These are phyloP conservation scores for Boechera stricta DNA, from an alignment of 345 rosid genomes.

Conservation along the genomic window DNA sequence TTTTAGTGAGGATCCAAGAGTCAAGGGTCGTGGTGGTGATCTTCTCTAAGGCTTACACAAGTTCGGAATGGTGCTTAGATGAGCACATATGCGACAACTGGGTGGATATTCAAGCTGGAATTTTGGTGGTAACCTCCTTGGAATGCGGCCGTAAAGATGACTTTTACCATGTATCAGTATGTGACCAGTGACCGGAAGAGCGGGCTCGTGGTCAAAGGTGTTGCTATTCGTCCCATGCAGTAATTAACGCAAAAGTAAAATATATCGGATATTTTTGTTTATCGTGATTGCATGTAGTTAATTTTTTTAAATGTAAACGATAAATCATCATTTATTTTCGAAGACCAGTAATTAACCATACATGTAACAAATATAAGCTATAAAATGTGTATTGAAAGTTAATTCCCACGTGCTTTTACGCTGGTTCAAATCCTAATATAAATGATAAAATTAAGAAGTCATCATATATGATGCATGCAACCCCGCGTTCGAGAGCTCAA, in stretches of 20 bases:
- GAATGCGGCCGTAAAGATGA: conserved; percentile 43
- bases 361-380: no score
- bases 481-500: no score
- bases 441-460: no score
- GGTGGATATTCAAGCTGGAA: conserved; percentile 56
- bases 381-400: no score
- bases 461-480: no score
- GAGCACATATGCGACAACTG: conserved; percentile 47
- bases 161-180: conserved; percentile 50
- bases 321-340: no score
- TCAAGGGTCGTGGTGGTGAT: conserved; percentile 22
- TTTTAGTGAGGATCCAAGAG: conserved; percentile 25
- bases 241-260: not conserved
- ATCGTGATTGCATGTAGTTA: no score
- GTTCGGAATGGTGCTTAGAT: conserved; percentile 29
- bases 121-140: conserved; percentile 37
- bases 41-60: conserved; percentile 22
- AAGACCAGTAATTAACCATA: no score
- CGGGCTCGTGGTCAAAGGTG: conserved; percentile 57
- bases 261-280: no score
- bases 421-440: no score
- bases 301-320: no score
- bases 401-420: no score
- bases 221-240: conserved; percentile 50
- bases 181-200: conserved; percentile 53